phyloP scores from a whole-genome alignment of 2,329 filamentous ascomycete species.

The Bipolaris cookei region DNA sequence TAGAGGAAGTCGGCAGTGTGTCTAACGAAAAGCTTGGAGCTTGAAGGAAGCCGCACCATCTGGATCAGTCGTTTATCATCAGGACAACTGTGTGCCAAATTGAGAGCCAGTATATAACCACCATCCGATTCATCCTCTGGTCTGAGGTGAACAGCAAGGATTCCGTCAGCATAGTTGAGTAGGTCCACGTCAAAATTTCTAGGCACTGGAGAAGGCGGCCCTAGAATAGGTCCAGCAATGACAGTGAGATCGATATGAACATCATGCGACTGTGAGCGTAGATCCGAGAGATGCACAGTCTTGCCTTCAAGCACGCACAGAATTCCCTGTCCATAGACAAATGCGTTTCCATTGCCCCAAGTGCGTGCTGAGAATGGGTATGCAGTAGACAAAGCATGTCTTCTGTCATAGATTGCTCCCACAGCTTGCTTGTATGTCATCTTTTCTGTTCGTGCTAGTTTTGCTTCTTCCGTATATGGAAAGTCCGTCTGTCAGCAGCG shows the following conservation, averaged over 20 bases:
- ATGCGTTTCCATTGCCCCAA: conserved; percentile 65
- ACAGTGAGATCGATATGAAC: conserved; percentile 30
- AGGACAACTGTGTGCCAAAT: conserved; percentile 18
- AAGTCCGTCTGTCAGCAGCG: conserved; percentile 47
- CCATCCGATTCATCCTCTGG: conserved; percentile 17
- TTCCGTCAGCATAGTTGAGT: conserved; percentile 43
- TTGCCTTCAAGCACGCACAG: conserved; percentile 67
- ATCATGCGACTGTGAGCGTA: conserved; percentile 50
- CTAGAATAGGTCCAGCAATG: conserved; percentile 19
- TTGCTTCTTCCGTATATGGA: conserved; percentile 55
- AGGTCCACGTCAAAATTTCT: conserved; percentile 51
- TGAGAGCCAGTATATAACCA: conserved; percentile 37
- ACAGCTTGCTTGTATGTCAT: conserved; percentile 61
- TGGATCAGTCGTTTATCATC: conserved; percentile 48
- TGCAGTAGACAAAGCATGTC: conserved; percentile 65
- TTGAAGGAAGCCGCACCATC: conserved; percentile 24
- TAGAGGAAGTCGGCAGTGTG: conserved; percentile 68
- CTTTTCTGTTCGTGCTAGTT: conserved; percentile 44
- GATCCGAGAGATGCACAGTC: conserved; percentile 64
- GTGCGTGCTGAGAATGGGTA: conserved; percentile 67
- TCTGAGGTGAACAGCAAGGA: conserved; percentile 38
- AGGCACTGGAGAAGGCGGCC: conserved; percentile 7
- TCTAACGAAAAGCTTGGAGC: conserved; percentile 69
- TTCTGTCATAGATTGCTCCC: conserved; percentile 66
- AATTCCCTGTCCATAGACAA: conserved; percentile 67